Base-by-base conservation (phyloP, 2,329 filamentous ascomycete genomes). In the Bipolaris gigantea region DNA sequence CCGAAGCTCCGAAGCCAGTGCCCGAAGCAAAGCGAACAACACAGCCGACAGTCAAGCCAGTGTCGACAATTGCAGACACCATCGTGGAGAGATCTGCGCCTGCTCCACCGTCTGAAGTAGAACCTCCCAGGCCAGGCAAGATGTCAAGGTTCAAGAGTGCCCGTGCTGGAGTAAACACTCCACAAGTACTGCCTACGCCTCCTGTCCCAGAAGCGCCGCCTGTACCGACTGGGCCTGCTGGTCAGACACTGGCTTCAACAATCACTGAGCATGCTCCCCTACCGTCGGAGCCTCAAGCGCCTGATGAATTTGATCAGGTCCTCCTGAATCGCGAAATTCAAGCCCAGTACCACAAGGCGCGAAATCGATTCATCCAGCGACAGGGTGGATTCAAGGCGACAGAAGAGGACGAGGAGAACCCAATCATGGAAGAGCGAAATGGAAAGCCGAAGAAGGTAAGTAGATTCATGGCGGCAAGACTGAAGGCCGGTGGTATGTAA, bases 291-390 rank as follows among this genome's bases (percentile, higher is more conserved):
- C 67, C 75, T 60, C 50, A 77, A 15, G 72, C 75, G 18, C 73
- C 75, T 4, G 71, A 77, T 36, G 77, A 74, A 18, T 79, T 93
- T 35, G 89, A 96, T 63, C 84, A 89, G 5, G 80, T 85, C 18
- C 77, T 92, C 27, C 79, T 93, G 46, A 83, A 89, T 48, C 86
- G 89, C 58, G 89, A 96, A 72, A 86, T 96, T 13, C 87, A 89
- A 7, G 84, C 85, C 34, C 89, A 95, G 69, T 96, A 96, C 73
- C 89, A 96, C 72, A 86, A 85, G 40, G 81, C 90, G 73, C 88
- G 93, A 18, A 96, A 92, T 70, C 85, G 84, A 66, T 87, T 95
- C 75, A 92, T 97, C 49, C 85, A 91, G 62, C 83, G 86, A 63
- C 85, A 94, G 64, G 92, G 92, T 47, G 92, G 92, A 3, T 96